Base-by-base conservation (phyloP, 768 basidiomycete genomes). In the Lyophyllum shimeji region DNA sequence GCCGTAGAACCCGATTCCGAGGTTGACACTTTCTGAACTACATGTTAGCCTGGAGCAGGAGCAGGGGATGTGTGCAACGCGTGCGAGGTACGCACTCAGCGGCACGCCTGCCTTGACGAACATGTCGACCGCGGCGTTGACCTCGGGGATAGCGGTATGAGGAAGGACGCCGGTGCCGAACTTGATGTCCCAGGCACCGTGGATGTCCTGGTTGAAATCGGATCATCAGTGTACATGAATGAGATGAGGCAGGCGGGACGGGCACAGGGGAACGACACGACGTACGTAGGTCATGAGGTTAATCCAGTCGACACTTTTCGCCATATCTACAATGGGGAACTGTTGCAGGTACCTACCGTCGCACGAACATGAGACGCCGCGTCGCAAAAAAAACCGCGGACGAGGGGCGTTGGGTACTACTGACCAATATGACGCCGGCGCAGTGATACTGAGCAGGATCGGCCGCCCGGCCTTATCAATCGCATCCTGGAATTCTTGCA, bases 1-100 rank as follows among this genome's bases (percentile, higher is more conserved):
- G 34, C 63, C 63, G 27, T 59, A 59, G 49, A 63, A 65, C 9
- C 63, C 62, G 29, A 65, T 24, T n/a, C 63, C 63, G 2, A 65
- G 54, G 46, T 18, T 21, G 20, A 46, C 24, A 7, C 27, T 46
- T 3, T 15, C 46, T 11, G 24, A 7, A 7, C 7, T 46, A 15
- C n/a, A n/a, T n/a, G n/a, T n/a, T n/a, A n/a, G n/a, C n/a, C n/a
- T n/a, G n/a, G n/a, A n/a, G n/a, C n/a, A n/a, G n/a, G n/a, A n/a
- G n/a, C n/a, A n/a, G n/a, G n/a, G n/a, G n/a, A n/a, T n/a, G n/a
- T n/a, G n/a, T n/a, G n/a, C n/a, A n/a, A n/a, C n/a, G n/a, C n/a
- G n/a, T n/a, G n/a, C n/a, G n/a, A n/a, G n/a, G n/a, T n/a, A n/a
- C n/a, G n/a, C n/a, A n/a, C n/a, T n/a, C n/a, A n/a, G n/a, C n/a